Conservation (phyloP, 306 rosid species). For the Malus sieversii region DNA sequence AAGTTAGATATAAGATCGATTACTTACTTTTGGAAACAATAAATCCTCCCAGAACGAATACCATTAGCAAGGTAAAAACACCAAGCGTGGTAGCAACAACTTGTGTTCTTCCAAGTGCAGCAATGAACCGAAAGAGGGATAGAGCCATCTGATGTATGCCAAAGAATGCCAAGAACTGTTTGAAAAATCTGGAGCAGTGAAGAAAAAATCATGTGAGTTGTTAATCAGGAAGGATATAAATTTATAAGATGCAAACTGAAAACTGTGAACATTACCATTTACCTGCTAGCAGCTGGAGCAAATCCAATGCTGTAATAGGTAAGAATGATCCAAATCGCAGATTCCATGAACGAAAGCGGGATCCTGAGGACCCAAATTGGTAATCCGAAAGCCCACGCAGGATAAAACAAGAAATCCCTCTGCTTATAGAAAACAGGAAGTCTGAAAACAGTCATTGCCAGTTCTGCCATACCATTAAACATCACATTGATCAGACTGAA, state of each 20-base stretch:
- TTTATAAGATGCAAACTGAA: background rate
- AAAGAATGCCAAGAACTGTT: slow-evolving; percentile 76
- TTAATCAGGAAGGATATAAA: too few relatives aligned
- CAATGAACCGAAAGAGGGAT: slow-evolving; percentile 72
- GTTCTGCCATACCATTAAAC: slow-evolving; percentile 79
- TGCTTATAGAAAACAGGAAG: slow-evolving; percentile 71
- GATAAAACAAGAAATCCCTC: slow-evolving; percentile 67
- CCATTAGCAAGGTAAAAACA: slow-evolving; percentile 48
- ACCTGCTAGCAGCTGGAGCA: slow-evolving; percentile 78
- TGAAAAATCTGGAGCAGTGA: slow-evolving; percentile 50
- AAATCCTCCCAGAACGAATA: slow-evolving; percentile 86
- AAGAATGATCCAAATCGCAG: slow-evolving; percentile 59
- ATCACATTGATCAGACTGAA: slow-evolving; percentile 51
- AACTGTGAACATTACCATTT: background rate
- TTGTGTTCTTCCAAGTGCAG: slow-evolving; percentile 71
- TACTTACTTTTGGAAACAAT: slow-evolving; percentile 61
- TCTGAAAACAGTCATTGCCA: slow-evolving; percentile 45
- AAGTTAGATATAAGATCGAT: background rate
- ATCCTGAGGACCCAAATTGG: slow-evolving; percentile 75
- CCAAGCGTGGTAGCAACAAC: slow-evolving; percentile 59
- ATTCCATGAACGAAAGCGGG: slow-evolving; percentile 61
- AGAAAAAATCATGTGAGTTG: background rate
- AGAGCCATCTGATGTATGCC: slow-evolving; percentile 72
- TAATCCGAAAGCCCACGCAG: slow-evolving; percentile 71
- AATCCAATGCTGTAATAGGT: slow-evolving; percentile 77